Evolutionary conservation across 106 monocot species (phyloP), one percentile per base, ranked within the genome.

Genomic region (Apostasia shenzhenica): DNA sequence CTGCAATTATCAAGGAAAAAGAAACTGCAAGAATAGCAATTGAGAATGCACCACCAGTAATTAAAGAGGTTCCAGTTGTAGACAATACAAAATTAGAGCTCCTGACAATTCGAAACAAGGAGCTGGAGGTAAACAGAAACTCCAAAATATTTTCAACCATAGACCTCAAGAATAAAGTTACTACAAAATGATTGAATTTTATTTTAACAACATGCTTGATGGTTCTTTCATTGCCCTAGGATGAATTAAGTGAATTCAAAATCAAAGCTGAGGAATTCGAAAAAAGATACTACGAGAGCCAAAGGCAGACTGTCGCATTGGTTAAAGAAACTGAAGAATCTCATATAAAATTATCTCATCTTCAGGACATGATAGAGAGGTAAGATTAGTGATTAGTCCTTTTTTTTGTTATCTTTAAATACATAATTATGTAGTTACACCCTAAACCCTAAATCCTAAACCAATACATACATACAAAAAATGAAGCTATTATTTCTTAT

Each of bases 301-400:
- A 87, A 64, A 82, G 67, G 65, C 76, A 84, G 70, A 68, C 74
- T 13, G 92, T 92, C 54, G 48, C 43, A 69, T 79, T 91, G 54
- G 42, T 75, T 45, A 86, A 84, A 76, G 92, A 86, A 61, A 71
- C 71, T 63, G 82, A 87, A 79, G 92, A 89, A 67, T 81, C 84
- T 55, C 69, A 76, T 14, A 67, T 66, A 54, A 92, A 86, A 71
- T 14, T 89, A 65, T 48, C 55, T 53, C 89, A 89, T 67, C 80
- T 97, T 42, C 89, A 89, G 69, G 92, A 97, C 67, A 87, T 71
- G 75, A 81, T 92, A 57, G 92, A 92, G 79, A 82, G 84, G 95
- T 87, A 79, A 56, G 9, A 67, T 6, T 53, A 11, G 11, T 14
- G 48, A 2, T 9, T 55, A 12, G 56, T 44, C 14, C 14, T 50